Evolutionary conservation across 306 rosid genomes (phyloP), one percentile per base, ranked within the genome.

Genomic region (Vigna angularis): DNA sequence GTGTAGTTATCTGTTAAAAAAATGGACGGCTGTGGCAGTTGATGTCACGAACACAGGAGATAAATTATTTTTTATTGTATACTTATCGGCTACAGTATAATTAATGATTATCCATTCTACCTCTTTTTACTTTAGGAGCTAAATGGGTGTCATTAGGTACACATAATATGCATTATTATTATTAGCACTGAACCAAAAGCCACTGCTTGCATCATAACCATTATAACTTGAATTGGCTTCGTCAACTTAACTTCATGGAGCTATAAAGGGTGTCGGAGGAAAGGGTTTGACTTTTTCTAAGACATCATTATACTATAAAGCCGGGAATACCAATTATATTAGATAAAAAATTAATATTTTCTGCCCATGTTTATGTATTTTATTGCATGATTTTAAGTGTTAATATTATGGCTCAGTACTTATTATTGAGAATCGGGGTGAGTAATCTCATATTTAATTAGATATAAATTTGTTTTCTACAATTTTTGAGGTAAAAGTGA

Each of bases 111-210:
- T 78, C 76, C 13, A 18, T 8, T 62, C 22, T 73, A 3, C 0
- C 28, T 53, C 64, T 56, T 63, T 49, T 45, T 30, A 32, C 34
- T 50, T 50, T 58, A 38, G n/a, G n/a, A 36, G 7, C 70, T 36
- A 7, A 51, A 34, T 69, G 77, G 50, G 38, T 75, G 62, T 75
- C n/a, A 66, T 66, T 82, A 62, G 85, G 85, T 70, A 7, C 30
- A 49, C 13, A 32, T 30, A 36, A 14, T 73, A 4, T 24, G 38
- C 30, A 12, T 44, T 61, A 11, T 9, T 7, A 38, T 45, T 12
- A 45, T 11, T 12, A 12, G 57, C 81, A 77, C 66, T 42, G 9
- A 66, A 24, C 55, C 57, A 64, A 65, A 64, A 64, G 14, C 16
- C 74, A 42, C 3, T 34, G 28, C 71, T 66, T 36, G 17, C 36